phyloP scores from a whole-genome alignment of 176 grass and related monocot species.

The Dendrocalamus sinicus region DNA sequence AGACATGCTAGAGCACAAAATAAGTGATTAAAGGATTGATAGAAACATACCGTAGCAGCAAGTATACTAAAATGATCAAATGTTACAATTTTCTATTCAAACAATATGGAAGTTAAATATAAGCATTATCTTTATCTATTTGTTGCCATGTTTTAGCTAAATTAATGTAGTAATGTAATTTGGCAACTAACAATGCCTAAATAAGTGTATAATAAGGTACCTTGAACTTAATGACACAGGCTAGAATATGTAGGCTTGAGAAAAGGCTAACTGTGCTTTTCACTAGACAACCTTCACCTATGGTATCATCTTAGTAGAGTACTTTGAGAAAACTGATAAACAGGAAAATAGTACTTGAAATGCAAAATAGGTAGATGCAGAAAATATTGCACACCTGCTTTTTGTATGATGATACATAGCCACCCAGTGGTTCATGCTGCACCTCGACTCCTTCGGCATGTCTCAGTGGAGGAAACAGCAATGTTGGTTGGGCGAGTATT shows the following conservation, averaged over 20 bases:
- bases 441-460: conserved; percentile 86
- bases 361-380: conserved; percentile 27
- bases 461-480: conserved; percentile 96
- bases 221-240: not conserved
- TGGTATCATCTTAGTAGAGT: not conserved
- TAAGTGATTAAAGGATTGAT: conserved; percentile 9
- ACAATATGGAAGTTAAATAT: not conserved
- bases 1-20: conserved; percentile 8
- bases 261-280: conserved; percentile 31
- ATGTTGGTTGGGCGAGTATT: conserved; percentile 88
- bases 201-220: not conserved
- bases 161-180: not conserved
- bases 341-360: conserved; percentile 11
- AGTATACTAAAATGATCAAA: conserved; percentile 12
- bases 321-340: conserved; percentile 20
- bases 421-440: conserved; percentile 86
- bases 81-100: conserved; percentile 5
- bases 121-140: not conserved
- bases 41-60: not conserved
- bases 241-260: not conserved
- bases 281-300: not conserved
- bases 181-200: not conserved
- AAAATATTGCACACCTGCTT: conserved; percentile 73
- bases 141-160: conserved; percentile 35
- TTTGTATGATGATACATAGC: conserved; percentile 91